Percentiles rank a stretch among this genome's conserved stretches.
Evolutionary conservation across 163 green algal genomes (phyloP).

Genomic region (Chlamydomonas reinhardtii): DNA sequence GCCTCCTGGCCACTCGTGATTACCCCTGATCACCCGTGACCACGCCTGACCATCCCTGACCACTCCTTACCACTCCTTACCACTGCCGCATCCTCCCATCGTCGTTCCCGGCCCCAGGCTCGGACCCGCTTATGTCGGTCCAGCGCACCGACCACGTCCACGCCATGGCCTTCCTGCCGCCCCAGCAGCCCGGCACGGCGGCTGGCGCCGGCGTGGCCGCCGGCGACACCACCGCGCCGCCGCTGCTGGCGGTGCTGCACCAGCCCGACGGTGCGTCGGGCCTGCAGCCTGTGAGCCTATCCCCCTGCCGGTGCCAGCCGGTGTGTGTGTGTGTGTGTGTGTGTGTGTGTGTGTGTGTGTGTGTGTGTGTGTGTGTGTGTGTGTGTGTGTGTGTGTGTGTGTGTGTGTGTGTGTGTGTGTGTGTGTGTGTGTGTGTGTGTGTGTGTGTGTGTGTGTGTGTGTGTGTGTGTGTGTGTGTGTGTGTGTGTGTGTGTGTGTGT

Average conservation of each 20-base stretch:
- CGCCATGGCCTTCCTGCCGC: conserved; percentile 26
- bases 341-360: background rate
- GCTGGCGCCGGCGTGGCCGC: background rate
- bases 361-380: background rate
- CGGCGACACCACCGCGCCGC: background rate
- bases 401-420: background rate
- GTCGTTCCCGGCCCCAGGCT: background rate
- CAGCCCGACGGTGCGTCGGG: conserved; percentile 10
- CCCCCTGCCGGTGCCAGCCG: background rate
- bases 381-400: background rate
- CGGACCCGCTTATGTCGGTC: background rate
- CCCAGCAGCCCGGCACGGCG: too few relatives aligned
- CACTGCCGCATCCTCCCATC: too few relatives aligned
- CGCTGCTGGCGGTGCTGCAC: conserved; percentile 49
- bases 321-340: too few relatives aligned
- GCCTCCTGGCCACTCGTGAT: too few relatives aligned
- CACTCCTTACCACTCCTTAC: too few relatives aligned
- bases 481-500: too few relatives aligned
- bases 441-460: too few relatives aligned
- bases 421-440: too few relatives aligned
- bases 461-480: too few relatives aligned
- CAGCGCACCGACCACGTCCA: conserved; percentile 12
- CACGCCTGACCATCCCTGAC: too few relatives aligned
- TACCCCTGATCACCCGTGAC: too few relatives aligned
- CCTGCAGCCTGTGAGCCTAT: background rate